Conservation (phyloP, 495 filamentous ascomycete genomes). For the Aspergillus haitiensis region DNA sequence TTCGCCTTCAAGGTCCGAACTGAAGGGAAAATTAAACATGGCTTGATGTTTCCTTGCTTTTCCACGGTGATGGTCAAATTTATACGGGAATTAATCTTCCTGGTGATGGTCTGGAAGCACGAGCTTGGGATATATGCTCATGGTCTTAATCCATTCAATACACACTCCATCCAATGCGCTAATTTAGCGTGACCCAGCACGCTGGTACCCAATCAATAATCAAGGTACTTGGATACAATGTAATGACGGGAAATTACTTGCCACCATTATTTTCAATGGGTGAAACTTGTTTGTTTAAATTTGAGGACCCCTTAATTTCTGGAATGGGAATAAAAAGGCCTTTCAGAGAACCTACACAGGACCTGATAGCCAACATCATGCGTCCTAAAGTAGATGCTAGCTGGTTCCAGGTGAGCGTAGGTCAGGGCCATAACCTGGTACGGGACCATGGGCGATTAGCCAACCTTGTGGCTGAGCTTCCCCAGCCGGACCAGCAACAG, state of each 20-base stretch:
- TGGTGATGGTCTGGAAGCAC: too few relatives aligned
- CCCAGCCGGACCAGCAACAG: constrained; percentile 18
- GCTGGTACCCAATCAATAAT: neutral
- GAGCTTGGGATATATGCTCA: too few relatives aligned
- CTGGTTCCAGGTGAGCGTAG: constrained; percentile 24
- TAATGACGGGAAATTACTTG: too few relatives aligned
- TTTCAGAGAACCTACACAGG: neutral
- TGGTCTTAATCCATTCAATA: too few relatives aligned
- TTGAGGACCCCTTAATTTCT: neutral
- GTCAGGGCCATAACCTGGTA: constrained; percentile 19
- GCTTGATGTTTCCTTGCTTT: too few relatives aligned
- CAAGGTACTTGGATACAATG: neutral
- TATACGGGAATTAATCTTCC: too few relatives aligned
- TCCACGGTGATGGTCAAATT: too few relatives aligned
- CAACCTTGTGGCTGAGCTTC: constrained; percentile 18
- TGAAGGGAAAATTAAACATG: too few relatives aligned
- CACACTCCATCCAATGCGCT: too few relatives aligned
- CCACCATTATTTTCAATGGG: too few relatives aligned
- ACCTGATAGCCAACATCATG: neutral
- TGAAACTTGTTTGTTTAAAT: too few relatives aligned
- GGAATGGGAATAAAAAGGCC: neutral
- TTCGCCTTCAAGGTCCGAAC: too few relatives aligned
- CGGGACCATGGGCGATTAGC: constrained; percentile 21
- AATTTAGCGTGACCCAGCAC: neutral
- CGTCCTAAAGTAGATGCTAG: constrained; percentile 4